Conservation (phyloP, 2,329 filamentous ascomycete genomes). For the Bipolaris bicolor region DNA sequence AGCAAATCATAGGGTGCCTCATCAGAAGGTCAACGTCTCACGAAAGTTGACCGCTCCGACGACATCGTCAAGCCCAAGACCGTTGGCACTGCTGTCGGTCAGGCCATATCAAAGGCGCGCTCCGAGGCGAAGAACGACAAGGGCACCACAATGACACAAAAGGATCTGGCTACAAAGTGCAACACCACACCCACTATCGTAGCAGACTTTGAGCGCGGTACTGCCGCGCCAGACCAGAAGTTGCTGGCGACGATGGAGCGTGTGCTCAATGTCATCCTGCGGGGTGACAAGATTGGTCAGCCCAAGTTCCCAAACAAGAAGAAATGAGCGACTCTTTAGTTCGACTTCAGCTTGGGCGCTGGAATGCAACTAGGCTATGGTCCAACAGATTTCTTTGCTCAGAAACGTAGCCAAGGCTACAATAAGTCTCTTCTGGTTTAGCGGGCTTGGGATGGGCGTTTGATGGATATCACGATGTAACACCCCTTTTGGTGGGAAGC, state of each 20-base stretch:
- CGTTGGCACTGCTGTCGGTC: conserved; percentile 75
- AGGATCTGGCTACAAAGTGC: conserved; percentile 82
- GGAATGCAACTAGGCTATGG: conserved; percentile 1
- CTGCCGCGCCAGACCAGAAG: conserved; percentile 81
- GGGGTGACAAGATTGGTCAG: conserved; percentile 82
- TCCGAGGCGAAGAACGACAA: conserved; percentile 81
- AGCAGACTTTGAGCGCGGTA: conserved; percentile 83
- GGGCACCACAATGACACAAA: conserved; percentile 80
- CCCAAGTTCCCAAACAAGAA: conserved; percentile 75
- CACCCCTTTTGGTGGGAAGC: conserved; percentile 8
- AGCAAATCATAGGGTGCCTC: conserved; percentile 45
- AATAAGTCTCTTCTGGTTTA: conserved; percentile 30
- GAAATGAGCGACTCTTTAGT: conserved; percentile 50
- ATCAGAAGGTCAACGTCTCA: conserved; percentile 87
- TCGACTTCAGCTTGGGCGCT: background rate
- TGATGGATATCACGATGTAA: conserved; percentile 31
- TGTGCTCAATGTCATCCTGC: conserved; percentile 84
- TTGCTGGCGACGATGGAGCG: conserved; percentile 78
- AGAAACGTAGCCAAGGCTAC: conserved; percentile 3
- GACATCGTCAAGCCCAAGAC: conserved; percentile 98
- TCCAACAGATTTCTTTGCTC: background rate
- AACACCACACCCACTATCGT: conserved; percentile 83
- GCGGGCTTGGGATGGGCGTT: conserved; percentile 33
- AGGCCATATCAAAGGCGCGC: conserved; percentile 80
- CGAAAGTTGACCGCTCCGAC: conserved; percentile 96